Evolutionary conservation across 2,329 filamentous ascomycete genomes (phyloP).

Genomic region (Apiospora pterosperma): DNA sequence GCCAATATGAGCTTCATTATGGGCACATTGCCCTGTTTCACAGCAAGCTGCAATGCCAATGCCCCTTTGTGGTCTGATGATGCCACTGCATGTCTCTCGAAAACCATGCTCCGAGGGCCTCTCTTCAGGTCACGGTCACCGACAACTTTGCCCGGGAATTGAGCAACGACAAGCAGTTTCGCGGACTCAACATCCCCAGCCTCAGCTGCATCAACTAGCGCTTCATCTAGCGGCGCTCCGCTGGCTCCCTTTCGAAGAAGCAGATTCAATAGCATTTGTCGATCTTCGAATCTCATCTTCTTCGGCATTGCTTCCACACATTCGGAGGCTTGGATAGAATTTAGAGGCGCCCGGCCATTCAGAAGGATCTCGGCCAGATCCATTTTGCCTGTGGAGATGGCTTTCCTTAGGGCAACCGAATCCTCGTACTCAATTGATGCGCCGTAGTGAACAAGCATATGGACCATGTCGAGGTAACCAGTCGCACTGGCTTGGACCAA

Average conservation of each 20-base stretch:
- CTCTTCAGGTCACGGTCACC: constrained; percentile 23
- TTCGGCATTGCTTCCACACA: constrained; percentile 48
- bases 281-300: constrained; percentile 40
- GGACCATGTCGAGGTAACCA: constrained; percentile 52
- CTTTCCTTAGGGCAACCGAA: constrained; percentile 44
- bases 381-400: constrained; percentile 43
- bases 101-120: constrained; percentile 28
- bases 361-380: constrained; percentile 47
- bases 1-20: constrained; percentile 45
- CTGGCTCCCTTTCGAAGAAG: constrained; percentile 49
- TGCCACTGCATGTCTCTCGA: constrained; percentile 45
- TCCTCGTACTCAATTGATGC: constrained; percentile 54
- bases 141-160: constrained; percentile 36
- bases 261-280: constrained; percentile 39
- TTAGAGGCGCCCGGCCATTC: constrained; percentile 38
- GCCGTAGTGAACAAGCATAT: constrained; percentile 49
- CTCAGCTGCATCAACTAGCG: constrained; percentile 47
- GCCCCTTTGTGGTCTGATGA: constrained; percentile 51
- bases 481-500: constrained; percentile 45
- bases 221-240: constrained; percentile 44
- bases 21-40: constrained; percentile 39
- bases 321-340: constrained; percentile 42
- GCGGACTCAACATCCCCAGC: constrained; percentile 44
- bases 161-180: constrained; percentile 46
- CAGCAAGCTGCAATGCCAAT: constrained; percentile 46